Base-by-base conservation (phyloP, 257 asterid genomes). In the Lithospermum erythrorhizon region DNA sequence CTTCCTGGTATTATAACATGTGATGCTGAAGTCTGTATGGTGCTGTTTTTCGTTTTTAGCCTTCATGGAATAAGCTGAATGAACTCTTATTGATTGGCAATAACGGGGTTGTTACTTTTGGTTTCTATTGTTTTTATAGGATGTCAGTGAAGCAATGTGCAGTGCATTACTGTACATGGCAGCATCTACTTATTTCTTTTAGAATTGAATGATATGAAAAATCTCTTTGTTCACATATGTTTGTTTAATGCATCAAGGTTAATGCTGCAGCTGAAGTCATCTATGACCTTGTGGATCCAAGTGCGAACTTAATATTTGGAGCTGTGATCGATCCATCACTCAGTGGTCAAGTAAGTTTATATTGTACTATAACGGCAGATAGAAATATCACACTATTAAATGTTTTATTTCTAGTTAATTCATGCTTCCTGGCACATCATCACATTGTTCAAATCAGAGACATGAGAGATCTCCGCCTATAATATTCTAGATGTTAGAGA, bases 181-280 rank as follows among this genome's bases (percentile, higher is more conserved):
- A 32, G 9, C 11, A 41, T 3, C 18, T 41, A 2, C 18, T 11
- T 41, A 1, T 41, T 11, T 14, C 6, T 25, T 32, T 32, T 32
- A 0, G 10, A 35, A 35, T 9, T 8, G 1, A 41, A 41, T 11
- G 18, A 14, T 41, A 41, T 41, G 49, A 41, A 41, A 13, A 41
- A 8, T 2, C 4, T 2, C 20, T n/a, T 13, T 22, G 60, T 24
- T 13, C 8, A 20, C n/a, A 3, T 22, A 56, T 11, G 1, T n/a
- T 56, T n/a, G 22, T 53, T 53, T 53, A 53, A 17, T 19, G 23
- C 20, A 56, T 56, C 11, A 24, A 87, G 95, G 97, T 90, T 61
- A 90, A 87, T 73, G 90, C 96, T 55, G 95, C 96, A 45, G 96
- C 96, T 64, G 96, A 87, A 79, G 96, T 90, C 71, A 87, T 90